Base-by-base conservation (phyloP, 306 rosid species). In the Vigna nakashimae region DNA sequence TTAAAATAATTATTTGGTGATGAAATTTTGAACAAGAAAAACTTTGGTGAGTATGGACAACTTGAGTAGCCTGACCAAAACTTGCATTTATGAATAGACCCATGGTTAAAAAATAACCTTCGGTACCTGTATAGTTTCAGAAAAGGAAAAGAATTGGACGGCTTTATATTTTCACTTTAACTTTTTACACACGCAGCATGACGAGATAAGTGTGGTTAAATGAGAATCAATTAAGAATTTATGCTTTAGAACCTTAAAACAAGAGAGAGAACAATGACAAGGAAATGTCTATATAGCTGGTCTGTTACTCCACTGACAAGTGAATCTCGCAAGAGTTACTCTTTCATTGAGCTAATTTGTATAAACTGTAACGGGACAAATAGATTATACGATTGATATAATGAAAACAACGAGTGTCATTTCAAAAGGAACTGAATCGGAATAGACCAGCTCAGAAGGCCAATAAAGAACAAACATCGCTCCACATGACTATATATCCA, bases 1-100 rank as follows among this genome's bases (percentile, higher is more conserved):
- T 81, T 62, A 13, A 53, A 26, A 80, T 58, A 70, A 81, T 42
- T 66, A 51, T 36, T 65, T 65, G 77, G 58, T 75, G 64, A 65
- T 58, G 46, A 40, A 24, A 63, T 24, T 80, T 65, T 65, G 78
- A 43, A 78, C 36, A n/a, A 43, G 52, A 32, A 78, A 77, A 68
- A 65, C 56, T 43, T 49, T 22, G 34, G 30, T 30, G 40, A 63
- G 57, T 70, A 45, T 20, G 62, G 72, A 60, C 42, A 9, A 62
- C 50, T 45, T 80, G 17, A 6, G 24, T 63, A 55, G 49, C 32
- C 24, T 65, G 73, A 56, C 66, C 80, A 71, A 79, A 60, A 10
- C 71, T 74, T 49, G 67, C 24, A 55, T 52, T 36, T 67, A 17
- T 62, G 18, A 76, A 48, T 43, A 15, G 50, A 70, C 58, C 40